Evolutionary conservation across 176 grass and related monocot genomes (phyloP), one percentile per base, ranked within the genome.

Genomic region (Dendrocalamus sinicus): DNA sequence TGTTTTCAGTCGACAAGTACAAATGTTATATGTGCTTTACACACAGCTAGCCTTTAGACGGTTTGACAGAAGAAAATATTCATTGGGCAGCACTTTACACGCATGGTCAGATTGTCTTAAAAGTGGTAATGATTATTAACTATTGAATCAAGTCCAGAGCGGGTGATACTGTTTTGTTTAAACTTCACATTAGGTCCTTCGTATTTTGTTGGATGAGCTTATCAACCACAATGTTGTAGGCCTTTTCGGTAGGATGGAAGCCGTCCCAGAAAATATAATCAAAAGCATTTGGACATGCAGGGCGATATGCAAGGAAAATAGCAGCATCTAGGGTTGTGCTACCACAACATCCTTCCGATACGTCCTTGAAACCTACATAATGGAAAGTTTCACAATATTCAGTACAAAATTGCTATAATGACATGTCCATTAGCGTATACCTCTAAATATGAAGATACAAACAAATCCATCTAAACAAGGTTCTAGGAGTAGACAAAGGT

Each of bases 251-350:
- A 69, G 83, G 86, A 66, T 91, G 92, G 61, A 83, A 93, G 62
- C 92, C 20, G 12, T 93, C 89, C 92, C 92, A 91, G 22, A 93
- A 93, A 28, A 93, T 66, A 59, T 90, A 93, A 44, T 88, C 89
- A 5, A 60, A 44, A 7, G 1, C 73, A 67, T 91, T 88, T 55
- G 86, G 78, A 20, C 92, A 93, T 19, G 54, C 67, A 15, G 35
- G 73, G 6, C 75, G 89, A 24, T 91, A 91, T 54, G 64, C 60
- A 53, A 91, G 73, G 80, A 91, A 91, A 62, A 91, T 70, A n/a
- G 85, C 71, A 59, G 68, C 71, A 74, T 46, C 28, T 46, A 80
- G 58, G 12, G 76, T 4, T 23, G 57, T 63, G 63, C 71, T 79
- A 9, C 77, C 82, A 10, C 88, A 82, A 37, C 79, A 78, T 50